Conservation (phyloP, 495 filamentous ascomycete species). For the Alectoria sarmentosa region DNA sequence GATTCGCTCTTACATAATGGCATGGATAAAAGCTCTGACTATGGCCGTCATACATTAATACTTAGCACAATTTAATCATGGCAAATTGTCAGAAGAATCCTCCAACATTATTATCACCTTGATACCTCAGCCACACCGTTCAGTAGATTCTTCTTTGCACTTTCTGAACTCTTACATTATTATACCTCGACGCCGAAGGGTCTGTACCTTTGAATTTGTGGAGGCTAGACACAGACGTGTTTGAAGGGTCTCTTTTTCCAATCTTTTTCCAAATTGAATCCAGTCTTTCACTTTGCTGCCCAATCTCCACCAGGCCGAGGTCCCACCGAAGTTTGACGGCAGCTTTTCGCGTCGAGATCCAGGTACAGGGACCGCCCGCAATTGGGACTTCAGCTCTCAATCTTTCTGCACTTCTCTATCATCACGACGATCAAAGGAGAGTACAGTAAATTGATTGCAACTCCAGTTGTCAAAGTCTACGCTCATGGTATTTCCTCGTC, state of each 20-base stretch:
- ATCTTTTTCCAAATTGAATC: neutral
- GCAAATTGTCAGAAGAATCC: neutral
- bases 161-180: too few species aligned
- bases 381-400: neutral
- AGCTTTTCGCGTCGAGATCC: conserved; percentile 1
- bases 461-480: neutral
- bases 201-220: too few species aligned
- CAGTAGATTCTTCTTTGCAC: too few species aligned
- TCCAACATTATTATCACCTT: neutral
- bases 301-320: neutral
- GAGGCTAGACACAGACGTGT: neutral
- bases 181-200: too few species aligned
- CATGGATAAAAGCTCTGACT: neutral
- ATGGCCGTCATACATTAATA: neutral
- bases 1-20: conserved; percentile 1
- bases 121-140: neutral
- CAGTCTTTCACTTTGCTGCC: neutral
- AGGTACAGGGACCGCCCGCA: neutral
- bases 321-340: neutral
- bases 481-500: neutral
- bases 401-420: neutral
- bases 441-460: neutral
- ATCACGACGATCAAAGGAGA: neutral
- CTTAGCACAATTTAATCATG: too few species aligned
- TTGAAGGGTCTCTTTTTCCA: neutral